Evolutionary conservation across 2,329 filamentous ascomycete species (phyloP).

Genomic region (Aspergillus pseudoviridinutans): DNA sequence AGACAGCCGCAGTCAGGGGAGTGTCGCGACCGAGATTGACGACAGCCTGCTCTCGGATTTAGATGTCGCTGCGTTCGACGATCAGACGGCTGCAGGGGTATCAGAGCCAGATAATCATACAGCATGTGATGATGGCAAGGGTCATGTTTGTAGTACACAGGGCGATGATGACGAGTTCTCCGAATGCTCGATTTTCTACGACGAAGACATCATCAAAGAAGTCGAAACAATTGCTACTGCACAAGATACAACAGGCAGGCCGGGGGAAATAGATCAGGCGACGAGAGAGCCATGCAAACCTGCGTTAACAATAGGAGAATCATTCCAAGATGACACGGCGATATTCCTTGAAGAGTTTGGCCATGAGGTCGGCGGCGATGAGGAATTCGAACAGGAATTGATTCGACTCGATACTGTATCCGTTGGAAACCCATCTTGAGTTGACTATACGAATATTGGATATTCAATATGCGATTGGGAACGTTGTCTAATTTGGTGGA

Average conservation of each 20-base stretch:
- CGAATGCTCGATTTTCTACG: conserved; percentile 31
- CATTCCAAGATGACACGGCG: conserved; percentile 35
- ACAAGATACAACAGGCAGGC: neutral
- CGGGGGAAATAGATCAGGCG: neutral
- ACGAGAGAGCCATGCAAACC: neutral
- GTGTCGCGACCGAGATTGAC: conserved; percentile 16
- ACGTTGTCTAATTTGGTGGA: neutral
- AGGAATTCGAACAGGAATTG: conserved; percentile 18
- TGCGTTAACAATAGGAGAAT: conserved; percentile 17
- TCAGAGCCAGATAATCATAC: conserved; percentile 2
- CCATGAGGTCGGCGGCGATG: conserved; percentile 16
- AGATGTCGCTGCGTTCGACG: conserved; percentile 19
- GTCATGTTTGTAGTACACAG: neutral
- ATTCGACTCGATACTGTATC: conserved; percentile 11
- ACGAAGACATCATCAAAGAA: conserved; percentile 25
- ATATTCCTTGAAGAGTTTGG: conserved; percentile 23
- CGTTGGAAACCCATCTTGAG: neutral
- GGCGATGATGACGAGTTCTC: conserved; percentile 30
- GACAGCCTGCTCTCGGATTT: conserved; percentile 2
- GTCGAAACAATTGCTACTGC: conserved; percentile 14
- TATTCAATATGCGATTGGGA: neutral
- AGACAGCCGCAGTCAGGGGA: conserved; percentile 9
- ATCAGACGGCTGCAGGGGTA: neutral
- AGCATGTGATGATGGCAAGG: neutral
- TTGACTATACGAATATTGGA: neutral